Evolutionary conservation across 1,139 yeast species (phyloP).

Genomic region (Wickerhamomyces sp.): DNA sequence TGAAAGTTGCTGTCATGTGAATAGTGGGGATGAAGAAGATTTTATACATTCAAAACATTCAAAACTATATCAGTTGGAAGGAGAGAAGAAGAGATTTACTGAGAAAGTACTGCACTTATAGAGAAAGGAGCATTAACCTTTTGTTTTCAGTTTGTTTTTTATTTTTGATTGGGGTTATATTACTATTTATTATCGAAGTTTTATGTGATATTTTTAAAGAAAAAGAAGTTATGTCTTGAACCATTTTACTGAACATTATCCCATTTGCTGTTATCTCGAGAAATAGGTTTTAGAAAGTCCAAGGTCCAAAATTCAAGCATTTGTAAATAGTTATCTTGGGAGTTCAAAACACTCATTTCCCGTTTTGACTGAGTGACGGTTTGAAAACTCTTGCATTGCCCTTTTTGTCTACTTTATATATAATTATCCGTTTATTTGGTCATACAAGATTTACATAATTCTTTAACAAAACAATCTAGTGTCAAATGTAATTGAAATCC

Average conservation of each 20-base stretch:
- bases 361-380: background rate
- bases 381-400: slow-evolving; percentile 3
- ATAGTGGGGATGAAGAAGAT: background rate
- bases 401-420: slow-evolving; percentile 1
- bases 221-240: slow-evolving; percentile 1
- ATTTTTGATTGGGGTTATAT: background rate
- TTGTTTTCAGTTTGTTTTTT: slow-evolving; percentile 1
- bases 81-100: background rate
- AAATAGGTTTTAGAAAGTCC: slow-evolving; percentile 3
- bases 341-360: background rate
- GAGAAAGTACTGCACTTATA: background rate
- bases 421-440: background rate
- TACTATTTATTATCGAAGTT: slow-evolving; percentile 2
- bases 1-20: no score
- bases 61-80: background rate
- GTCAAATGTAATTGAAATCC: slow-evolving; percentile 7
- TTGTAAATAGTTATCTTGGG: slow-evolving; percentile 12
- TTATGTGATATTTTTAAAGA: slow-evolving; percentile 1
- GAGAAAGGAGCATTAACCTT: background rate
- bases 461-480: background rate
- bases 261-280: background rate
- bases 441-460: background rate
- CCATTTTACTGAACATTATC: background rate
- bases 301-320: no score
- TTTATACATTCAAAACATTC: background rate